Evolutionary conservation across 768 basidiomycete species (phyloP).

Genomic region (Filobasidium wieringae): DNA sequence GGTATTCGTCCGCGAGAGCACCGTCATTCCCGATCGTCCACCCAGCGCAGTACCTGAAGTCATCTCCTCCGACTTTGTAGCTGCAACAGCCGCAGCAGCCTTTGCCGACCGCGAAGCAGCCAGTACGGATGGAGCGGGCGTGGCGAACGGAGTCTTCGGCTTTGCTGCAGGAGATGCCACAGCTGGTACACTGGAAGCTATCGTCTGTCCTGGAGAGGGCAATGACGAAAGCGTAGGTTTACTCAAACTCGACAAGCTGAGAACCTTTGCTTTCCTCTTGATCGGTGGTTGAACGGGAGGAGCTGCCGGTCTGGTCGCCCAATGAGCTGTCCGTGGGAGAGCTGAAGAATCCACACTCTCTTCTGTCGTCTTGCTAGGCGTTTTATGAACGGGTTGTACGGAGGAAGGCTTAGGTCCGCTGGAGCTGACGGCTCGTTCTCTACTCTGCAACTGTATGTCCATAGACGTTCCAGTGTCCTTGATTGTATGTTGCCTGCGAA

Average conservation of each 20-base stretch:
- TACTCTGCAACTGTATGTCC: constrained; percentile 8
- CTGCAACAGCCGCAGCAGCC: background rate
- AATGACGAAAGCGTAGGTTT: constrained; percentile 14
- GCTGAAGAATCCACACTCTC: constrained; percentile 34
- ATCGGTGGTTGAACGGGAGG: constrained; percentile 37
- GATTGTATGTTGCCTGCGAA: constrained; percentile 72
- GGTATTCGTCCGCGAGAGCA: background rate
- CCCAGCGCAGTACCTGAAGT: background rate
- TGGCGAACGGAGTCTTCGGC: background rate
- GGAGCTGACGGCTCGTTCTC: constrained; percentile 6
- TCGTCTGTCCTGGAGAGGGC: constrained; percentile 2
- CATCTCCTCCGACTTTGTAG: background rate
- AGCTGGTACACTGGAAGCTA: background rate
- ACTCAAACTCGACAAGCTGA: constrained; percentile 8
- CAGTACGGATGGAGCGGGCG: background rate
- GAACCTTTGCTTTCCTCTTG: constrained; percentile 25
- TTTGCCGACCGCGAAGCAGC: constrained; percentile 5
- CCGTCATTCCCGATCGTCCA: background rate
- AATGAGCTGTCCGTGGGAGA: constrained; percentile 51
- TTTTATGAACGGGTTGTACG: constrained; percentile 47
- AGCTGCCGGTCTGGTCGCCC: constrained; percentile 40
- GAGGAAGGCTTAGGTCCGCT: constrained; percentile 25
- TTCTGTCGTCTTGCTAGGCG: constrained; percentile 46
- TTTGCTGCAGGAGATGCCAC: background rate
- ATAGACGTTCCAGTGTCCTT: constrained; percentile 64